Percentiles rank a stretch among this genome's conserved stretches.
Evolutionary conservation across 441 rosid species (phyloP).

Genomic region (Gossypium davidsonii): DNA sequence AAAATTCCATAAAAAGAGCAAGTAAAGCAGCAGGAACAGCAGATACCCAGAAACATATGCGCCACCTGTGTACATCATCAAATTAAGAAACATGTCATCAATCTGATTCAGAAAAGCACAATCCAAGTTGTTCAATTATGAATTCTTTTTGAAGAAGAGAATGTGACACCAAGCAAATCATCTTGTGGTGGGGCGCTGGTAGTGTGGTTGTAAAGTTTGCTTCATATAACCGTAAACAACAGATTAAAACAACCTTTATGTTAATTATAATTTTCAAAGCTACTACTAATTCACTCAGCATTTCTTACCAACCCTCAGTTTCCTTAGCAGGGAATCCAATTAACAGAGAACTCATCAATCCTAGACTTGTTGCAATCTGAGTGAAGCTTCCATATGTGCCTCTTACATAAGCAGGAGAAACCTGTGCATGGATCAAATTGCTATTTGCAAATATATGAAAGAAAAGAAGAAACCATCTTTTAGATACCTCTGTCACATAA

Average conservation of each 20-base stretch:
- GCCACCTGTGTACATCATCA: conserved; percentile 64
- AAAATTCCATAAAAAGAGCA: conserved; percentile 61
- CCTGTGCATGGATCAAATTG: conserved; percentile 34
- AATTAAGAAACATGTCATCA: conserved; percentile 8
- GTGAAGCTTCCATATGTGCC: conserved; percentile 93
- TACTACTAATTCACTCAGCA: conserved; percentile 14
- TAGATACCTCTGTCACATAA: conserved; percentile 65
- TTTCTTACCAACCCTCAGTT: conserved; percentile 67
- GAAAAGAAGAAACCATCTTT: conserved; percentile 8
- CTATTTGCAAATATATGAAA: background rate
- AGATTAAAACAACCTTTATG: conserved; percentile 2
- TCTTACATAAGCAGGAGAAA: conserved; percentile 86
- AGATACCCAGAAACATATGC: conserved; percentile 82
- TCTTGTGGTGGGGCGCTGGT: background rate
- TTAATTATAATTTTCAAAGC: conserved; percentile 4
- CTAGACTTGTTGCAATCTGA: conserved; percentile 88
- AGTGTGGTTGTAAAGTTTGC: background rate
- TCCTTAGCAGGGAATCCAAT: conserved; percentile 81
- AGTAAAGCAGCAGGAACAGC: conserved; percentile 77
- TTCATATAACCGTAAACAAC: conserved; percentile 7
- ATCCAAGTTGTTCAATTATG: conserved; percentile 7
- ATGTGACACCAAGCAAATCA: background rate
- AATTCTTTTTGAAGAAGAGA: background rate
- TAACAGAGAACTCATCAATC: conserved; percentile 70
- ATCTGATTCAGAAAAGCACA: background rate